Base-by-base conservation (phyloP, 208 protist genomes). In the Baffinella frigidus region DNA sequence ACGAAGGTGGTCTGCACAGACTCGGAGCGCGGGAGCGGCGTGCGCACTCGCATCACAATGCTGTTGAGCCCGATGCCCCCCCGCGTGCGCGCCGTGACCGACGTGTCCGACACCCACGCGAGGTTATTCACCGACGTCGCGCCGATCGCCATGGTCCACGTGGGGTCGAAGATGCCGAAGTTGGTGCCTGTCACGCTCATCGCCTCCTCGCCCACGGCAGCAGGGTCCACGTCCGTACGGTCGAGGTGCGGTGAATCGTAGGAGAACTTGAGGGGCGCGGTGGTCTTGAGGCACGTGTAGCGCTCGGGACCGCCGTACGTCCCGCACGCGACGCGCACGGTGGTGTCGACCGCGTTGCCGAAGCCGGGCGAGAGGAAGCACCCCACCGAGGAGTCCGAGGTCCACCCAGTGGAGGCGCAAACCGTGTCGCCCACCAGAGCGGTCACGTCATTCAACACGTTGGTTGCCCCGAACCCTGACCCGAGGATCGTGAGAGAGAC, bases 161-260 rank as follows among this genome's bases (percentile, higher is more conserved):
- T 64, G 3, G 83, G 27, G 17, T 73, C 44, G 83, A 61, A 90
- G 83, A 51, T 74, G 17, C 83, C 83, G 30, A 90, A 90, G 83
- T 73, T 73, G 14, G 17, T 20, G 7, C 83, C 83, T 3, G 56
- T 90, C 36, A 90, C 10, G 36, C 17, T 72, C 62, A 77, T 10
- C 83, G 14, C 24, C 56, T 90, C 62, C 14, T 36, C 56, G 4
- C 51, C 83, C 7, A 62, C 24, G 41, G 74, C 44, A 35, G 44
- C 44, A 62, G 24, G 17, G 17, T 24, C 51, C 24, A 62, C 51
- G 36, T 74, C 36, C 51, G 24, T n/a, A 11, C 24, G 51, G 4
- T 74, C 36, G 7, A 84, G 41, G 44, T n/a, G 10, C 30, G 74
- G 74, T 5, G 11, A 38, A n/a, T 84, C 44, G 44, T 61, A 84